phyloP scores from a whole-genome alignment of 2,329 filamentous ascomycete genomes.

The Dothidotthia symphoricarpi region DNA sequence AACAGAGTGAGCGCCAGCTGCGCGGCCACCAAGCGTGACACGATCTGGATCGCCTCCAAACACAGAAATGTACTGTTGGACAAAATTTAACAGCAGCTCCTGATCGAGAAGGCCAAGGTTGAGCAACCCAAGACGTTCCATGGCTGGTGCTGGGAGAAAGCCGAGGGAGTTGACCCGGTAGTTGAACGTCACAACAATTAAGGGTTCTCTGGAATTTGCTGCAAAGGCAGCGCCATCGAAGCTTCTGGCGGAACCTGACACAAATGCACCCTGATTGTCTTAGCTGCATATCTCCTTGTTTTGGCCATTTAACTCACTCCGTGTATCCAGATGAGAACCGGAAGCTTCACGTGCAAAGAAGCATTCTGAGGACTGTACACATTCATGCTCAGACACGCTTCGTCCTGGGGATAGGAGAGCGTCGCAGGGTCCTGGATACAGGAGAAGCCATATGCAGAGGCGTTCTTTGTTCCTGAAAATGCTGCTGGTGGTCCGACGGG shows the following conservation, averaged over 20 bases:
- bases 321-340: constrained; percentile 33
- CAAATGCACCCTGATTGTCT: constrained; percentile 14
- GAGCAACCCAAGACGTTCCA: constrained; percentile 26
- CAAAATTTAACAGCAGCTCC: constrained; percentile 32
- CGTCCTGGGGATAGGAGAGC: constrained; percentile 15
- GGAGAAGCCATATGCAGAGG: constrained; percentile 40
- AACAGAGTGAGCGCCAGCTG: constrained; percentile 35
- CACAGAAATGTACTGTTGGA: constrained; percentile 39
- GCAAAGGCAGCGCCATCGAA: constrained; percentile 31
- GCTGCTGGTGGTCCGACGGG: constrained; percentile 38
- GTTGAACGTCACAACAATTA: constrained; percentile 31
- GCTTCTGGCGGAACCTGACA: constrained; percentile 21
- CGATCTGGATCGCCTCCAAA: constrained; percentile 42
- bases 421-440: constrained; percentile 47
- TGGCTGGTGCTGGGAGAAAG: constrained; percentile 23
- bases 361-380: constrained; percentile 24
- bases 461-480: constrained; percentile 42
- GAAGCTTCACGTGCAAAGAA: constrained; percentile 16
- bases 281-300: neutral
- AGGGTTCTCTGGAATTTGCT: constrained; percentile 19
- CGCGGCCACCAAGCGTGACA: constrained; percentile 42
- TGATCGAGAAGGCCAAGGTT: constrained; percentile 31
- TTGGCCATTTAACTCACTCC: constrained; percentile 14
- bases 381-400: constrained; percentile 31
- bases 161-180: constrained; percentile 31